Conservation (phyloP, 1,139 yeast genomes). For the Debaryomyces coudertii region DNA sequence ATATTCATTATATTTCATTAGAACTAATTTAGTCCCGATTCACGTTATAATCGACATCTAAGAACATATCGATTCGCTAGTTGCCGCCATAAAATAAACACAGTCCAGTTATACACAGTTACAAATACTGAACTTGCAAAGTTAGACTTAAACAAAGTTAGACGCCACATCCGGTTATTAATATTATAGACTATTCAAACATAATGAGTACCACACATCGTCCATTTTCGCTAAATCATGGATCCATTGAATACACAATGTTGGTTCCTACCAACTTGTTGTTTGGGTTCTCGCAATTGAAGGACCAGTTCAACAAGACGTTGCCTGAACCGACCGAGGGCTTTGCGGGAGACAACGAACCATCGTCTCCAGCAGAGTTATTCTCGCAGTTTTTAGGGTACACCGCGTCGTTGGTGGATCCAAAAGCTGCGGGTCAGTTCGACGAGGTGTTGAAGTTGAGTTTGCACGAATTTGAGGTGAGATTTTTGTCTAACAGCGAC, state of each 20-base stretch:
- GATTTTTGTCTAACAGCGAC: slow-evolving; percentile 75
- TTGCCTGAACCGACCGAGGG: slow-evolving; percentile 85
- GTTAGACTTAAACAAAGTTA: background rate
- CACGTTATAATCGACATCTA: background rate
- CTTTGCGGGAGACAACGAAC: slow-evolving; percentile 85
- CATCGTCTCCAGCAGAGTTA: slow-evolving; percentile 84
- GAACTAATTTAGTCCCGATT: background rate
- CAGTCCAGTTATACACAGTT: background rate
- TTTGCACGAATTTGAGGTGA: slow-evolving; percentile 79
- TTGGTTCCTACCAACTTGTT: slow-evolving; percentile 83
- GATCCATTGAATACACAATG: slow-evolving; percentile 83
- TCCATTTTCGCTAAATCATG: slow-evolving; percentile 83
- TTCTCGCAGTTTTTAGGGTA: slow-evolving; percentile 84
- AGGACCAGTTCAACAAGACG: slow-evolving; percentile 78
- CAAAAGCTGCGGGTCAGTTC: slow-evolving; percentile 55
- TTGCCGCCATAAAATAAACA: background rate
- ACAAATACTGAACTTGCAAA: background rate
- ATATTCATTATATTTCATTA: slow-evolving; percentile 1
- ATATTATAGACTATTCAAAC: slow-evolving; percentile 4
- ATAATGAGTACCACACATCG: slow-evolving; percentile 38
- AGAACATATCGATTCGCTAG: background rate
- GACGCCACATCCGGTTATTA: background rate
- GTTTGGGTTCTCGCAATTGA: slow-evolving; percentile 81
- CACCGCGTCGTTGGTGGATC: slow-evolving; percentile 61
- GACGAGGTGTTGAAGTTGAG: slow-evolving; percentile 71